Evolutionary conservation across 2,329 filamentous ascomycete genomes (phyloP).

Genomic region (Venturia pyrina): DNA sequence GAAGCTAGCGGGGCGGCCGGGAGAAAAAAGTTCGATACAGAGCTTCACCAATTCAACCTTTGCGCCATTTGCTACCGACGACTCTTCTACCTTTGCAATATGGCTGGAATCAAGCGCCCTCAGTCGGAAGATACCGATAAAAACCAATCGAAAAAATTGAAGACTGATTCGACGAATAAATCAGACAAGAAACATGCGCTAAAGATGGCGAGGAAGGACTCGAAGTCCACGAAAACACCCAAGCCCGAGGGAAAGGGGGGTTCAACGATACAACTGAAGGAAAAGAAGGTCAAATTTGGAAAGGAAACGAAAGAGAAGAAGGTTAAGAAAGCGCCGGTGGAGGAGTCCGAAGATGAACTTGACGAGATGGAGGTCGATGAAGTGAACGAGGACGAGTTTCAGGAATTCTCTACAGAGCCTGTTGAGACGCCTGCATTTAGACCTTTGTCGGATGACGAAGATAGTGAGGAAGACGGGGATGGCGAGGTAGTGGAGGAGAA

Average conservation of each 20-base stretch:
- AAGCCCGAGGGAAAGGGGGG: slow-evolving; percentile 17
- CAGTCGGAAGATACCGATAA: slow-evolving; percentile 20
- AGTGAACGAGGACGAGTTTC: slow-evolving; percentile 21
- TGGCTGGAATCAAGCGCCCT: slow-evolving; percentile 31
- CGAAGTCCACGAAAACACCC: slow-evolving; percentile 20
- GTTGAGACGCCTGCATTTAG: slow-evolving; percentile 1
- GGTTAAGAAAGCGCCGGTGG: slow-evolving; percentile 12
- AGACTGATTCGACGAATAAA: slow-evolving; percentile 14
- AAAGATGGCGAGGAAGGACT: slow-evolving; percentile 12
- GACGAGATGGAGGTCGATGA: slow-evolving; percentile 27
- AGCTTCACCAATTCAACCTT: neutral
- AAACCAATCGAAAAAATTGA: slow-evolving; percentile 32
- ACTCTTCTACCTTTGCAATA: slow-evolving; percentile 11
- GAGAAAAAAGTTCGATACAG: neutral
- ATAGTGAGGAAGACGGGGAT: slow-evolving; percentile 16
- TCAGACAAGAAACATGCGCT: slow-evolving; percentile 1
- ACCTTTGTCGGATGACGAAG: slow-evolving; percentile 6
- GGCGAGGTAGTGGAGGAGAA: neutral
- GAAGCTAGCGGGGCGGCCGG: neutral
- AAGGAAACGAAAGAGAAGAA: slow-evolving; percentile 15
- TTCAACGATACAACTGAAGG: slow-evolving; percentile 3
- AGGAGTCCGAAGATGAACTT: slow-evolving; percentile 25
- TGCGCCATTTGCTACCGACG: neutral
- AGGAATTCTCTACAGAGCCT: slow-evolving; percentile 21
- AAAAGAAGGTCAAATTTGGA: slow-evolving; percentile 22